These are phyloP conservation scores for Centella asiatica DNA, from an alignment of 129 eudicot species.

Conservation along the genomic window DNA sequence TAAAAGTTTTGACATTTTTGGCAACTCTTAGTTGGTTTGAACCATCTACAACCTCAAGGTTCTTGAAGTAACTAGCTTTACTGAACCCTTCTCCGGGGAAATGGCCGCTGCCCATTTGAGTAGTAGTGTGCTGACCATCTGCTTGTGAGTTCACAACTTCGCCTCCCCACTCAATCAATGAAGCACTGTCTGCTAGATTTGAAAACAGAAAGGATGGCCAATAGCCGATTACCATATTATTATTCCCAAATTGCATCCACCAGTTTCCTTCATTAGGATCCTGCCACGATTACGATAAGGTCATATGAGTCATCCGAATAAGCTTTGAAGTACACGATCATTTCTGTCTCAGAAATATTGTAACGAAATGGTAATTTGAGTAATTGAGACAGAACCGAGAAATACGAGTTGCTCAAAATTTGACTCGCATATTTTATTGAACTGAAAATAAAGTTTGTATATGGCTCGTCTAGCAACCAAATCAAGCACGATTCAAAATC, in stretches of 20 bases:
- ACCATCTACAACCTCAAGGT: constrained; percentile 60
- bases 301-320: background rate
- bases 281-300: constrained; percentile 23
- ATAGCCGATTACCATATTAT: constrained; percentile 55
- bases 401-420: too few relatives aligned
- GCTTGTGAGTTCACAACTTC: constrained; percentile 73
- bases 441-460: too few relatives aligned
- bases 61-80: constrained; percentile 57
- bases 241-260: constrained; percentile 91
- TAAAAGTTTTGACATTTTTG: constrained; percentile 42
- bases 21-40: constrained; percentile 57
- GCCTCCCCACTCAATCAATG: constrained; percentile 84
- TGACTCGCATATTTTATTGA: too few relatives aligned
- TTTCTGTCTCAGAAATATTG: background rate
- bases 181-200: constrained; percentile 51
- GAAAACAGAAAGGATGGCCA: constrained; percentile 72
- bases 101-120: constrained; percentile 94
- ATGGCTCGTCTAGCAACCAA: too few relatives aligned
- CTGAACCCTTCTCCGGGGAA: constrained; percentile 75
- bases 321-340: background rate
- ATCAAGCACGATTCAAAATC: too few relatives aligned
- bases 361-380: background rate
- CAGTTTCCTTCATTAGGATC: constrained; percentile 82
- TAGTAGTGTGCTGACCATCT: constrained; percentile 73
- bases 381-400: too few relatives aligned